Evolutionary conservation across 1,139 yeast genomes (phyloP).

Genomic region (Candida anutae): DNA sequence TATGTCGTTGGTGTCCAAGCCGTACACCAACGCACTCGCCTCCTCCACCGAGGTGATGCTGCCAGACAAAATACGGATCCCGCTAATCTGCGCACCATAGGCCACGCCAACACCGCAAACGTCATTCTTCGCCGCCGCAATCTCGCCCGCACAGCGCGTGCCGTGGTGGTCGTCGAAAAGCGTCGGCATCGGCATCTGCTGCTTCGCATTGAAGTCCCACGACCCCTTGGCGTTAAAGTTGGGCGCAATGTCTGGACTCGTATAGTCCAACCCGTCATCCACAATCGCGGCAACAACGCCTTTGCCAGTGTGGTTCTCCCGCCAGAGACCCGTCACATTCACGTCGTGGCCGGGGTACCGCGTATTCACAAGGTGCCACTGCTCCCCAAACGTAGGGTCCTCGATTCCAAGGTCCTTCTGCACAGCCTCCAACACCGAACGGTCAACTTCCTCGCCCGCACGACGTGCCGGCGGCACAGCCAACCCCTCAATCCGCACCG

Average conservation of each 20-base stretch:
- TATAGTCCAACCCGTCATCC: constrained; percentile 91
- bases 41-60: constrained; percentile 78
- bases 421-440: constrained; percentile 35
- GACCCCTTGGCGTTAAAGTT: constrained; percentile 72
- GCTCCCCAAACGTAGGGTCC: constrained; percentile 75
- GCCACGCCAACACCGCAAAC: constrained; percentile 96
- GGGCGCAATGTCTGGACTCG: constrained; percentile 59
- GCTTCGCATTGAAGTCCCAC: constrained; percentile 85
- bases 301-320: constrained; percentile 69
- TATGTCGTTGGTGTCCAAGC: constrained; percentile 75
- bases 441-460: too few species aligned
- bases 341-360: constrained; percentile 73
- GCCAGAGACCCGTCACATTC: constrained; percentile 84
- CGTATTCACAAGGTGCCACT: constrained; percentile 87
- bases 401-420: constrained; percentile 51
- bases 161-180: constrained; percentile 89
- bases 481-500: constrained; percentile 14
- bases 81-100: constrained; percentile 76
- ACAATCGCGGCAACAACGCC: constrained; percentile 82
- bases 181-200: constrained; percentile 69
- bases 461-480: constrained; percentile 21
- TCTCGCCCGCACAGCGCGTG: constrained; percentile 97
- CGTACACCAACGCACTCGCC: constrained; percentile 80
- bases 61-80: constrained; percentile 82
- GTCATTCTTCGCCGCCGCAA: constrained; percentile 83